Conservation (phyloP, 768 basidiomycete genomes). For the Gyrodon lividus region DNA sequence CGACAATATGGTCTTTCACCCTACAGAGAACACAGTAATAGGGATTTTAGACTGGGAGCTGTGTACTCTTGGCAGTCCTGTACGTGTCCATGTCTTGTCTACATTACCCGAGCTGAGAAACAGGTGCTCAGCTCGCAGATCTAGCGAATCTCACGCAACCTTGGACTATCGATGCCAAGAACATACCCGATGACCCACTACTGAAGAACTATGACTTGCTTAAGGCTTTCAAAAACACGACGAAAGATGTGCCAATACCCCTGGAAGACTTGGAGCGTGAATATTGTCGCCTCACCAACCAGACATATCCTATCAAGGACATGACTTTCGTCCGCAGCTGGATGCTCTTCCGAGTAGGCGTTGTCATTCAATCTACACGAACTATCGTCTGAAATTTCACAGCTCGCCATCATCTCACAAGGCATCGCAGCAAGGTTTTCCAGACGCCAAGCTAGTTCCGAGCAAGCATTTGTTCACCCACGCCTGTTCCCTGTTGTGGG, state of each 20-base stretch:
- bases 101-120: not conserved
- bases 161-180: conserved; percentile 58
- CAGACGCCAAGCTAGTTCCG: conserved; percentile 86
- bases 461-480: conserved; percentile 53
- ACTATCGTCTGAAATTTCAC: conserved; percentile 5
- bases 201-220: conserved; percentile 30
- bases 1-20: conserved; percentile 96
- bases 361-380: not conserved
- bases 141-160: conserved; percentile 87
- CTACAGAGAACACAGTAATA: conserved; percentile 86
- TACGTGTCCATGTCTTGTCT: conserved; percentile 37
- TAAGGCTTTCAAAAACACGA: conserved; percentile 63
- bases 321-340: conserved; percentile 83
- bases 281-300: conserved; percentile 66
- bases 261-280: conserved; percentile 78
- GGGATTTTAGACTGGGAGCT: conserved; percentile 98
- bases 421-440: conserved; percentile 89
- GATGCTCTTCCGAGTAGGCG: conserved; percentile 76
- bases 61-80: conserved; percentile 90
- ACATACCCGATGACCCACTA: conserved; percentile 32
- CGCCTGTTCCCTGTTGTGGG: conserved; percentile 61
- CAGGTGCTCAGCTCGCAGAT: conserved; percentile 65
- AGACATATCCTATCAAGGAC: conserved; percentile 71
- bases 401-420: conserved; percentile 82
- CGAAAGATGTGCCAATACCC: conserved; percentile 55